Conservation (phyloP, 1,284 basidiomycete genomes). For the Apiotrichum sp. region DNA sequence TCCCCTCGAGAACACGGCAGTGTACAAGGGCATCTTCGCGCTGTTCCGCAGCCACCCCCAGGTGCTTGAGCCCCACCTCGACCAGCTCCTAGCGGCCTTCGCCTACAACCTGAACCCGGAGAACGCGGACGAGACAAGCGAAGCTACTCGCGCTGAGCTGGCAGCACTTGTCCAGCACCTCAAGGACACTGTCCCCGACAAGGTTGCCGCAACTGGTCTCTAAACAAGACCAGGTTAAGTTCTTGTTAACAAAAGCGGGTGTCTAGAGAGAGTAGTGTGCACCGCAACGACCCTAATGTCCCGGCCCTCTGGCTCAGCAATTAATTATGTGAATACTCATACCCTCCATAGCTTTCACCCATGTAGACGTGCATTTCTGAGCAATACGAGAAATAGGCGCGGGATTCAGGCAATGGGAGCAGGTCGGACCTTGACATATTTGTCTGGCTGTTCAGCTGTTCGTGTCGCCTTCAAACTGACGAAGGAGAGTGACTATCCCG, state of each 20-base stretch:
- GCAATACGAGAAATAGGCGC: neutral
- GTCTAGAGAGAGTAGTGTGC: neutral
- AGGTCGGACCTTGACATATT: too few relatives aligned
- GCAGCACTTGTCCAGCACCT: conserved; percentile 69
- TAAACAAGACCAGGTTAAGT: neutral
- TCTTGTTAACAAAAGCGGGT: neutral
- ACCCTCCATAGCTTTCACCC: conserved; percentile 17
- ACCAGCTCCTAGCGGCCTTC: conserved; percentile 76
- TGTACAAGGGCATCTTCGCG: conserved; percentile 84
- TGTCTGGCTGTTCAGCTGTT: too few relatives aligned
- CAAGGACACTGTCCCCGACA: conserved; percentile 49
- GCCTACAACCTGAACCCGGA: conserved; percentile 73
- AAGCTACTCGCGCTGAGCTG: conserved; percentile 68
- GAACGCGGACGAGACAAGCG: conserved; percentile 64
- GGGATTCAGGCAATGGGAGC: too few relatives aligned
- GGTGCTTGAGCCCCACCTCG: conserved; percentile 68
- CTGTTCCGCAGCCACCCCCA: conserved; percentile 70
- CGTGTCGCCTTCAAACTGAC: too few relatives aligned
- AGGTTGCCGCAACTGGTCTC: conserved; percentile 44
- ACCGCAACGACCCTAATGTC: conserved; percentile 14
- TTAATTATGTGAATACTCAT: conserved; percentile 15
- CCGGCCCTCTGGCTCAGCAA: conserved; percentile 5
- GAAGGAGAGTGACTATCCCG: too few relatives aligned
- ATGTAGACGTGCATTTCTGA: conserved; percentile 18
- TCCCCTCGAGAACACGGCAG: conserved; percentile 78